Evolutionary conservation across 768 basidiomycete genomes (phyloP).

Genomic region (Boletus speciosus): DNA sequence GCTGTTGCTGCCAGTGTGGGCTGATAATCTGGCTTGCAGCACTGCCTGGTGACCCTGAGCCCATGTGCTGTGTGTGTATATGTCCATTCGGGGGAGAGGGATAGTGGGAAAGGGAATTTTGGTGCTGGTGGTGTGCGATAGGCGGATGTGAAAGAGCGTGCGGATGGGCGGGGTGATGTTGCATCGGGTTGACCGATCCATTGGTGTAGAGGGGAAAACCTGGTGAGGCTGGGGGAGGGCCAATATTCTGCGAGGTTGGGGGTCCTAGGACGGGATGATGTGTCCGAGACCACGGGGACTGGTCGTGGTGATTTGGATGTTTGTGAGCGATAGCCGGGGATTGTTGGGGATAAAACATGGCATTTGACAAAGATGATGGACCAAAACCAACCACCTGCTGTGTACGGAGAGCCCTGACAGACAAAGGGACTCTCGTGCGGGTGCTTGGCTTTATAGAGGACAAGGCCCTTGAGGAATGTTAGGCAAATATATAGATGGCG

Average conservation of each 20-base stretch:
- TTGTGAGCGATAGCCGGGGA: constrained; percentile 80
- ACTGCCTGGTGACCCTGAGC: constrained; percentile 56
- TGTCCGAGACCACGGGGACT: constrained; percentile 64
- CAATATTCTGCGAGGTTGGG: constrained; percentile 41
- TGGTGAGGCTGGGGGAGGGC: constrained; percentile 67
- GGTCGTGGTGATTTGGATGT: constrained; percentile 71
- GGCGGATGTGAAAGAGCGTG: constrained; percentile 48
- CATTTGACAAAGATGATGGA: constrained; percentile 33
- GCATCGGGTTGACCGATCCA: constrained; percentile 58
- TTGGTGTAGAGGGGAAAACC: constrained; percentile 77
- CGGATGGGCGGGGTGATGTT: constrained; percentile 57
- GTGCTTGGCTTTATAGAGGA: constrained; percentile 2
- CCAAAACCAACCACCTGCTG: constrained; percentile 3
- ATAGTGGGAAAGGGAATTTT: constrained; percentile 75
- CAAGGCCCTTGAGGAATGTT: neutral
- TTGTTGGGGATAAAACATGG: constrained; percentile 84
- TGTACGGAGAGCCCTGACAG: constrained; percentile 4
- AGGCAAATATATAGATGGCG: constrained; percentile 14
- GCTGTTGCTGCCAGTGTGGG: constrained; percentile 90
- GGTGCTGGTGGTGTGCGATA: constrained; percentile 69
- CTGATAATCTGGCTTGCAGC: constrained; percentile 61
- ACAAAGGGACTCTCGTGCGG: constrained; percentile 10
- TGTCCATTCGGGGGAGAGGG: constrained; percentile 76
- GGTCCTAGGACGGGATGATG: constrained; percentile 56
- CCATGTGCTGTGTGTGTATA: constrained; percentile 54